Percentiles rank a stretch among this genome's conserved stretches.
Evolutionary conservation across 345 rosid genomes (phyloP).

Genomic region (Eucalyptus victrix): DNA sequence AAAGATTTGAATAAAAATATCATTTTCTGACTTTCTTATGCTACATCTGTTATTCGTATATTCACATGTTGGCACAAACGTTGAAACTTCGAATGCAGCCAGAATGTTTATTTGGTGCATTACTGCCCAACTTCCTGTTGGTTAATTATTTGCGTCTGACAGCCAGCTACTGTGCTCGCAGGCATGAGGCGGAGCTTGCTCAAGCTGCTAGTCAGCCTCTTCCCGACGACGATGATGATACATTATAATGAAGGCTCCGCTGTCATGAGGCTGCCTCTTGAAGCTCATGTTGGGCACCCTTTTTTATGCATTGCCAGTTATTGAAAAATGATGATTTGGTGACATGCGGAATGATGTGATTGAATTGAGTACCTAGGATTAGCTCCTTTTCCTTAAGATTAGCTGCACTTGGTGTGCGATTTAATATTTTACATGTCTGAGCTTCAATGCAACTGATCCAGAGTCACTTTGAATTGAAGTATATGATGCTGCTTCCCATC

Average conservation of each 20-base stretch:
- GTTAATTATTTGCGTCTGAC: neutral
- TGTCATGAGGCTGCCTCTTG: neutral
- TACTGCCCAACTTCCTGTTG: neutral
- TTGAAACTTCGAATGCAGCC: neutral
- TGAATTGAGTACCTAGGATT: too few relatives aligned
- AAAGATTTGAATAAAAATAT: neutral
- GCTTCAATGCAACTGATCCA: neutral
- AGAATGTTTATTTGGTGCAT: neutral
- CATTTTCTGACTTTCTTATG: neutral
- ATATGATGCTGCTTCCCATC: neutral
- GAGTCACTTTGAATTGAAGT: neutral
- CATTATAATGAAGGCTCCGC: slow-evolving; percentile 25
- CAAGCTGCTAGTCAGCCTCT: slow-evolving; percentile 73
- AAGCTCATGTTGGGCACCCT: too few relatives aligned
- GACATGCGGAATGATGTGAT: too few relatives aligned
- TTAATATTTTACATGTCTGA: neutral
- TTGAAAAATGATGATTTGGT: too few relatives aligned
- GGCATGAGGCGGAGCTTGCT: slow-evolving; percentile 83
- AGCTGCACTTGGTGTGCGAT: neutral
- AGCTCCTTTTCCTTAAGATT: neutral
- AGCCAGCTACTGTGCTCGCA: neutral
- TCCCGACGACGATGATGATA: slow-evolving; percentile 68
- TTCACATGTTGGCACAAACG: neutral
- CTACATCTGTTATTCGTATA: neutral
- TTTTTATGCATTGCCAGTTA: too few relatives aligned